Percentiles rank a stretch among this genome's conserved stretches.
Conservation (phyloP, 192 early-diverging fungal species). For the Dimargaris cristalligena region DNA sequence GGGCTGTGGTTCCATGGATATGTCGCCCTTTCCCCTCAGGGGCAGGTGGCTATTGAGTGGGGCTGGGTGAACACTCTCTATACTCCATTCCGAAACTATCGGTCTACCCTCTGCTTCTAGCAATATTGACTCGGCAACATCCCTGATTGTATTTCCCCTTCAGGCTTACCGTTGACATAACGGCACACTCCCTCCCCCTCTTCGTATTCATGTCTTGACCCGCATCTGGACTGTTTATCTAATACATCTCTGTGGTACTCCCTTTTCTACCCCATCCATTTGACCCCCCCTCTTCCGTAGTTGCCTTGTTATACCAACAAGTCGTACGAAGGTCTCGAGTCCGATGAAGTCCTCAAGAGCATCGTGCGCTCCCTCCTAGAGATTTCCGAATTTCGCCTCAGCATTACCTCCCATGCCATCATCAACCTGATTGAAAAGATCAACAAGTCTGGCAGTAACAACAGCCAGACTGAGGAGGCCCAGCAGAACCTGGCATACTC, state of each 20-base stretch:
- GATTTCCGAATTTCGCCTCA: slow-evolving; percentile 57
- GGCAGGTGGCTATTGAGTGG: no score
- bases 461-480: slow-evolving; percentile 13
- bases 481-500: slow-evolving; percentile 57
- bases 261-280: slow-evolving; percentile 3
- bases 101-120: not conserved
- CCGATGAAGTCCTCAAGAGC: slow-evolving; percentile 63
- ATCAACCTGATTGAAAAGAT: slow-evolving; percentile 55
- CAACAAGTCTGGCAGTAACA: slow-evolving; percentile 32
- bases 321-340: slow-evolving; percentile 42
- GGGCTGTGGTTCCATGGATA: no score
- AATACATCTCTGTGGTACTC: not conserved
- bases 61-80: no score
- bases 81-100: no score
- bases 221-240: not conserved
- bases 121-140: not conserved
- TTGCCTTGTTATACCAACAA: slow-evolving; percentile 57
- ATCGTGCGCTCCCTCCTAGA: slow-evolving; percentile 59
- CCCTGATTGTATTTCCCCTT: not conserved
- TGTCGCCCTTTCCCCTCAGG: not conserved
- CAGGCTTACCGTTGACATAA: not conserved
- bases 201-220: slow-evolving; percentile 1
- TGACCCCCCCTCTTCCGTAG: slow-evolving; percentile 28
- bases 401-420: slow-evolving; percentile 47
- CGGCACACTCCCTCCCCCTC: not conserved